Evolutionary conservation across 345 rosid species (phyloP), one percentile per base, ranked within the genome.

Genomic region (Raphanus raphanistrum): DNA sequence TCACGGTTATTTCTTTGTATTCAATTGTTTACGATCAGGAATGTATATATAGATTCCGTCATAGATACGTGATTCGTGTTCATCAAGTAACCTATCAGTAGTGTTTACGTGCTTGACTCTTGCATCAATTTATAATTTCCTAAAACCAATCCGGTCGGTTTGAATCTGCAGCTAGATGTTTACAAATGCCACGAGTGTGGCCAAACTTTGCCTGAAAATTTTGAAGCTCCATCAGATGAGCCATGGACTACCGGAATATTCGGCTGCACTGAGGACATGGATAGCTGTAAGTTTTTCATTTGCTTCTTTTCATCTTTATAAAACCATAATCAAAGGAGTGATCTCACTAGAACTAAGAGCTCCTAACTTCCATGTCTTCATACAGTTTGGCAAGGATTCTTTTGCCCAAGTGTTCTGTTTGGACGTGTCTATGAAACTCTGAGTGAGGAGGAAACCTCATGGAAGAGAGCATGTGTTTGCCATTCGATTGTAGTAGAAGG

Each of bases 161-260:
- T 3, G 2, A 45, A 0, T 38, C 36, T 11, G 63, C 84, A 94
- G 98, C 82, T 94, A 90, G 41, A 41, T 60, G 93, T 83, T 66
- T 86, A 79, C 28, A 95, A 86, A 86, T 95, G 99, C 81, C 82
- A 87, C 21, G 99, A 95, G 83, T 95, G 99, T 80, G 99, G 99
- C 35, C 99, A 95, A 84, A 55, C 82, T 72, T 85, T 95, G 72
- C 98, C 99, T 9, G 92, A 90, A 54, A 85, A 92, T 82, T 95
- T 87, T 50, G 86, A 87, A 84, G 87, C 92, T 54, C 99, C 96
- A 7, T 87, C 84, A 7, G 94, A 85, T 81, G 99, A 95, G 81
- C 92, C 94, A 57, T 95, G 99, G 99, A 87, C 94, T 12, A 91
- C 96, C 1, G 99, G 96, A 54, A 91, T 95, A 62, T 92, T 95